These are phyloP conservation scores for Saccharomycopsis olivae DNA, from an alignment of 805 yeast genomes.

Conservation along the genomic window DNA sequence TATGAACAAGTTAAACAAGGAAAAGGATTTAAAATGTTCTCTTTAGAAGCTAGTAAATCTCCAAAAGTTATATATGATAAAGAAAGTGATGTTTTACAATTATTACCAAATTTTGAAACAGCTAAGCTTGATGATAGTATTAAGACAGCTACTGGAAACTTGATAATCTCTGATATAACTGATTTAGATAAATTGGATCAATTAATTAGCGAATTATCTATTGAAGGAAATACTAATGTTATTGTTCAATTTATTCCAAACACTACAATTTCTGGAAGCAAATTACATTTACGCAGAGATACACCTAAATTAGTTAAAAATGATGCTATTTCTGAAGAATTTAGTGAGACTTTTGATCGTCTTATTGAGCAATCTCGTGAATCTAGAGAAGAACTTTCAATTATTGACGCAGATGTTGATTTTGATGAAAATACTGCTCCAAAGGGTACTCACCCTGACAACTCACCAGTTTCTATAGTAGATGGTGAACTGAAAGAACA, in stretches of 20 bases:
- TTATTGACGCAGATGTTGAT: too few species aligned
- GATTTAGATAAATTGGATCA: not conserved
- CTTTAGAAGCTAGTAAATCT: not conserved
- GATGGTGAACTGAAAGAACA: not conserved
- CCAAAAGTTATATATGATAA: not conserved
- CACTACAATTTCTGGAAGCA: not conserved
- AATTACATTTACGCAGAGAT: not conserved
- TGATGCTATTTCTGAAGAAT: not conserved
- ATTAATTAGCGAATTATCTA: not conserved
- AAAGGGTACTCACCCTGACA: too few species aligned
- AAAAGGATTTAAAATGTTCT: not conserved
- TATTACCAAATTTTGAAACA: not conserved
- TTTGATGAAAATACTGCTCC: too few species aligned
- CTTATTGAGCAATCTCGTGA: conserved; percentile 15
- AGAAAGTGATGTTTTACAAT: conserved; percentile 1
- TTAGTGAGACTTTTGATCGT: conserved; percentile 6
- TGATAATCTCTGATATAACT: not conserved
- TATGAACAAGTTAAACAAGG: not conserved
- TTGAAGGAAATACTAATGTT: not conserved
- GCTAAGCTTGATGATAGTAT: not conserved
- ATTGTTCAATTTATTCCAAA: conserved; percentile 1
- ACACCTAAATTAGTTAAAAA: too few species aligned
- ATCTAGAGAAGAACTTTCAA: too few species aligned
- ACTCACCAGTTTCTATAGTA: conserved; percentile 5
- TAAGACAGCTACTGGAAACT: not conserved